Evolutionary conservation across 2,329 filamentous ascomycete genomes (phyloP).

Genomic region (Bretziella fagacearum): DNA sequence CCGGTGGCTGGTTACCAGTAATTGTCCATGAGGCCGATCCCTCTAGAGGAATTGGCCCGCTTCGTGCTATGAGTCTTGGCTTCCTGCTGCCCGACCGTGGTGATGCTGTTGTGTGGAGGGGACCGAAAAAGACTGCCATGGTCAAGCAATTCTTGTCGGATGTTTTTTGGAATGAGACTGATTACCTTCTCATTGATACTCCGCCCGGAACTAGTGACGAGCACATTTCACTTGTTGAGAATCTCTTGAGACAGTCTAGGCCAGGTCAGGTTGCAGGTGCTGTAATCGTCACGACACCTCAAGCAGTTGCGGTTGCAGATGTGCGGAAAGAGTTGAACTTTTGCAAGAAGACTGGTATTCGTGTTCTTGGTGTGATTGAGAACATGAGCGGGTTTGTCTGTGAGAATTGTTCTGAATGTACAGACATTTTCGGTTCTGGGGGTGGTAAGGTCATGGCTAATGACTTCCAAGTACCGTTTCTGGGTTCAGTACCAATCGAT

Average conservation of each 20-base stretch:
- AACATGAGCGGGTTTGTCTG: slow-evolving; percentile 95
- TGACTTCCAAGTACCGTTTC: slow-evolving; percentile 68
- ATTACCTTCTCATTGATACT: slow-evolving; percentile 88
- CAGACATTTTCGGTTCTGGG: slow-evolving; percentile 81
- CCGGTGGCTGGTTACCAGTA: slow-evolving; percentile 84
- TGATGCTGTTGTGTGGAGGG: slow-evolving; percentile 92
- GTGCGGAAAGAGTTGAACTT: slow-evolving; percentile 93
- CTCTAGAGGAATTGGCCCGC: slow-evolving; percentile 37
- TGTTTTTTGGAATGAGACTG: slow-evolving; percentile 73
- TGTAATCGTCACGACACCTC: slow-evolving; percentile 88
- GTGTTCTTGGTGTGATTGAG: slow-evolving; percentile 76
- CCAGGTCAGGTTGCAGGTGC: slow-evolving; percentile 64
- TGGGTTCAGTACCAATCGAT: slow-evolving; percentile 82
- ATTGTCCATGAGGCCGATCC: slow-evolving; percentile 51
- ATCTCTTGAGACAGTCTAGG: slow-evolving; percentile 46
- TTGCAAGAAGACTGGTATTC: slow-evolving; percentile 65
- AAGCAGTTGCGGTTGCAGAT: slow-evolving; percentile 83
- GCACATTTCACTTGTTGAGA: slow-evolving; percentile 88
- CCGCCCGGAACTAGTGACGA: slow-evolving; percentile 93
- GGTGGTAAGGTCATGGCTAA: slow-evolving; percentile 78
- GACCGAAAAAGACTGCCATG: slow-evolving; percentile 98
- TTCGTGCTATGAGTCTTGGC: slow-evolving; percentile 81
- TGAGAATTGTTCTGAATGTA: slow-evolving; percentile 65
- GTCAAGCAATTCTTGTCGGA: slow-evolving; percentile 89
- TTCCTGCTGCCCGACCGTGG: slow-evolving; percentile 71